phyloP scores from a whole-genome alignment of 805 yeast genomes.

The Kazachstania bromeliacearum region DNA sequence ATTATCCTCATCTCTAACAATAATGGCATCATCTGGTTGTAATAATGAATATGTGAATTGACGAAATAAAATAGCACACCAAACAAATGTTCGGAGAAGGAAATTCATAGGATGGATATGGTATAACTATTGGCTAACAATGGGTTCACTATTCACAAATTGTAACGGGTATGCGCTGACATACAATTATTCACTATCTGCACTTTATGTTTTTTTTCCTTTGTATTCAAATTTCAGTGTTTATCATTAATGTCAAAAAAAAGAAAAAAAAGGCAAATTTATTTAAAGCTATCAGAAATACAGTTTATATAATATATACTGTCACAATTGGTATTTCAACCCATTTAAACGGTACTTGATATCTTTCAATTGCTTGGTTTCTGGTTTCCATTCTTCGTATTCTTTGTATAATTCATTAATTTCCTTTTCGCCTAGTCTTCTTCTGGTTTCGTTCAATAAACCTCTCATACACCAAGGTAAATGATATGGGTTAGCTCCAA shows the following conservation, averaged over 20 bases:
- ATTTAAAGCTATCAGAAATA: too few relatives aligned
- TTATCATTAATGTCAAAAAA: too few relatives aligned
- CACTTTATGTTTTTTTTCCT: too few relatives aligned
- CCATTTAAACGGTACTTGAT: constrained; percentile 71
- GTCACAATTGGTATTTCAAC: constrained; percentile 23
- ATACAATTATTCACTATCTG: too few relatives aligned
- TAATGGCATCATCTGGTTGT: constrained; percentile 7
- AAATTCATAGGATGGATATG: too few relatives aligned
- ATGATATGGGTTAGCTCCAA: constrained; percentile 73
- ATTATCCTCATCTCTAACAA: constrained; percentile 25
- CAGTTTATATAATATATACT: too few relatives aligned
- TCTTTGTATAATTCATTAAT: constrained; percentile 53
- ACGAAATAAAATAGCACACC: background rate
- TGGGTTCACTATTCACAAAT: too few relatives aligned
- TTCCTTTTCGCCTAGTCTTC: constrained; percentile 45
- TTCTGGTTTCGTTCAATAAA: constrained; percentile 54
- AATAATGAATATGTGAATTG: constrained; percentile 1
- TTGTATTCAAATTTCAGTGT: too few relatives aligned
- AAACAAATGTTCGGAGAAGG: too few relatives aligned
- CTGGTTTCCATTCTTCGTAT: constrained; percentile 84
- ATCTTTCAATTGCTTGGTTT: constrained; percentile 69
- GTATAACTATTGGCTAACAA: too few relatives aligned
- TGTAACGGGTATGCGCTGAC: too few relatives aligned
- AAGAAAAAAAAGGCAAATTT: too few relatives aligned
- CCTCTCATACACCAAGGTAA: constrained; percentile 93